Conservation (phyloP, 2,329 filamentous ascomycete genomes). For the Trichoderma aggressivum region DNA sequence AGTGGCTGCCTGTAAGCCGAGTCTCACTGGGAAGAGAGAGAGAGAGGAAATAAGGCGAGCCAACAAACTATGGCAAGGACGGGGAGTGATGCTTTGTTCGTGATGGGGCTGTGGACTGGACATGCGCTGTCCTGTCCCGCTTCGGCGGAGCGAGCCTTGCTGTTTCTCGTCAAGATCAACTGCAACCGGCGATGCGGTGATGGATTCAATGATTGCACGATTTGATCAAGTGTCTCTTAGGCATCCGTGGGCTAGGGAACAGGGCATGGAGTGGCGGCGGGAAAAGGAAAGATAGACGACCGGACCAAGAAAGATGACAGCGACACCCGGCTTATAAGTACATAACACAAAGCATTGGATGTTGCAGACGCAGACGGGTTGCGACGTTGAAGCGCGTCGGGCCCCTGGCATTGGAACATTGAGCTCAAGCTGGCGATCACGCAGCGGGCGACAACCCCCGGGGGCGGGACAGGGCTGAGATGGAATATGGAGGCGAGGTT, state of each 20-base stretch:
- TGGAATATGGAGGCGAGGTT: neutral
- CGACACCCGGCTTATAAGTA: constrained; percentile 9
- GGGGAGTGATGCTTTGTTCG: neutral
- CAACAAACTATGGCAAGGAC: neutral
- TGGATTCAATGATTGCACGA: too few species aligned
- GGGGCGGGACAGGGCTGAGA: neutral
- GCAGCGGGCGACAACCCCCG: neutral
- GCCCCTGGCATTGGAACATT: neutral
- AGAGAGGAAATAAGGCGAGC: neutral
- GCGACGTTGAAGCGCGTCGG: neutral
- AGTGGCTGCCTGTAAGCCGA: neutral
- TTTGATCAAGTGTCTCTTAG: neutral
- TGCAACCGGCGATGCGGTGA: neutral
- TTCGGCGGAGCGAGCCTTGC: neutral
- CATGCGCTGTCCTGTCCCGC: neutral
- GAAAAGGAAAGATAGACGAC: neutral
- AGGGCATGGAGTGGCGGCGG: neutral
- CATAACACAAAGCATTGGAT: too few species aligned
- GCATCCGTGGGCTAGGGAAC: neutral
- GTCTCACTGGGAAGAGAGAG: neutral
- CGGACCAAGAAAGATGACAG: neutral
- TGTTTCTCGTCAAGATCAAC: neutral
- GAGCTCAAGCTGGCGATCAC: neutral
- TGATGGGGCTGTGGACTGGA: neutral
- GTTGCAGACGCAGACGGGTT: neutral